Base-by-base conservation (phyloP, 495 filamentous ascomycete species). In the Neurospora sp. region DNA sequence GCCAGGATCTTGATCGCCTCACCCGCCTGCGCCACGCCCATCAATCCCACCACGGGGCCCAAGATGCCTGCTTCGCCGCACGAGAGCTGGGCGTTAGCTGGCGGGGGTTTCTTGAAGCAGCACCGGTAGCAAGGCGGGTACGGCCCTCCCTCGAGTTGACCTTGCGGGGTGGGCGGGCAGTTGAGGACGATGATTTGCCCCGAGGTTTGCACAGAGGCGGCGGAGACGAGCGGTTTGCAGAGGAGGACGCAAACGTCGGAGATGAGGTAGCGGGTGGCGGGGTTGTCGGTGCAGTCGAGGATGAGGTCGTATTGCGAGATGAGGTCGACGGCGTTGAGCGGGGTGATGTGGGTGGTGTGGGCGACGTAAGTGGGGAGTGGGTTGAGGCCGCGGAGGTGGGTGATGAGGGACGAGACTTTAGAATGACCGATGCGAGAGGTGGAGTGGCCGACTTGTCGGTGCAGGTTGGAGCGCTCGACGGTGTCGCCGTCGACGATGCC, bases 201-300 rank as follows among this genome's bases (percentile, higher is more conserved):
- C 69, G 97, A 94, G 0, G 89, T 94, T 7, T 91, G 88, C 31
- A 98, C 82, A 0, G 96, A 94, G 3, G 94, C 96, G 0, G 94
- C 95, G 3, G 93, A 96, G 37, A 99, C 89, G 37, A 99, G 85
- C 0, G 94, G 90, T 76, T 94, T 97, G 1, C 84, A 79, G 2
- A 93, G 82, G 11, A 97, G 82, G 2, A 98, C 92, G 71, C 92
- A 93, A 19, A 93, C 87, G 76, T 99, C 96, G 0, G 94, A 97
- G 76, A 98, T 92, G 6, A 98, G 86, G 79, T 99, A 98, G 45
- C 96, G 93, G 0, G 94, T 91, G 6, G 91, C 90, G 0, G 95
- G 96, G 72, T 93, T 93, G 81, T 99, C 96, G 5, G 94, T 97
- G 78, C 96, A 99, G 81, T 99, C 96, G 38, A 99, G 88, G 36